These are phyloP conservation scores for Phytophthora pistaciae DNA, from an alignment of 352 stramenopile species.

Conservation along the genomic window DNA sequence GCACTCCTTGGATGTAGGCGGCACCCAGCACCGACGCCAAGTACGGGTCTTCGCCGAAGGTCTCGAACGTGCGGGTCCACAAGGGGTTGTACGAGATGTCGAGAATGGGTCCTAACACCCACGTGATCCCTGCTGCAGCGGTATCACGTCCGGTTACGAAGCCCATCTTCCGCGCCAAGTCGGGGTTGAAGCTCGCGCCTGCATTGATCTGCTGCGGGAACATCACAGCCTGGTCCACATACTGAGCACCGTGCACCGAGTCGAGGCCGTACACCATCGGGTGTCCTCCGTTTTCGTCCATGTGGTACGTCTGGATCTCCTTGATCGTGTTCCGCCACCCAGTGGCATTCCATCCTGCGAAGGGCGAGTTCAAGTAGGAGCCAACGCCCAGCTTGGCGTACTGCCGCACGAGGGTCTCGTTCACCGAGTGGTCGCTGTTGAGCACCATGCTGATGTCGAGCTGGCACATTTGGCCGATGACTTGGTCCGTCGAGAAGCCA, in stretches of 20 bases:
- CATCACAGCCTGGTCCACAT: conserved; percentile 79
- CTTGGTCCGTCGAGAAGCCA: conserved; percentile 35
- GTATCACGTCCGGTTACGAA: conserved; percentile 85
- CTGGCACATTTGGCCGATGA: conserved; percentile 92
- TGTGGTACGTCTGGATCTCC: conserved; percentile 74
- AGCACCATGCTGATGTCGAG: conserved; percentile 87
- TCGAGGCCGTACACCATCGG: conserved; percentile 90
- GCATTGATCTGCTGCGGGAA: conserved; percentile 91
- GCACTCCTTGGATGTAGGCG: conserved; percentile 79
- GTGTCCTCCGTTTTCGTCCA: conserved; percentile 62
- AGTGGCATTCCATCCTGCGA: conserved; percentile 37
- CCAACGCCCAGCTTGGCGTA: conserved; percentile 80
- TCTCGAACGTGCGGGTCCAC: conserved; percentile 92
- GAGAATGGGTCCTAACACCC: conserved; percentile 88
- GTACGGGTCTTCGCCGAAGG: conserved; percentile 92
- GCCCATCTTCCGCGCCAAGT: conserved; percentile 63
- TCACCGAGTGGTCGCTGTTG: conserved; percentile 36
- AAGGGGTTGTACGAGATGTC: conserved; percentile 86
- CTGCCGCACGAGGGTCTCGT: conserved; percentile 34
- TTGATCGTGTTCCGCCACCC: conserved; percentile 73
- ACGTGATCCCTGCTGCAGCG: conserved; percentile 81
- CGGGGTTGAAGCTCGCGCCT: conserved; percentile 87
- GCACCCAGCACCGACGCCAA: conserved; percentile 73
- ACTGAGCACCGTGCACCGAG: conserved; percentile 89
- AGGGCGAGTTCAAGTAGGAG: conserved; percentile 86